Base-by-base conservation (phyloP, 140 eudicot species). In the Stevia rebaudiana region DNA sequence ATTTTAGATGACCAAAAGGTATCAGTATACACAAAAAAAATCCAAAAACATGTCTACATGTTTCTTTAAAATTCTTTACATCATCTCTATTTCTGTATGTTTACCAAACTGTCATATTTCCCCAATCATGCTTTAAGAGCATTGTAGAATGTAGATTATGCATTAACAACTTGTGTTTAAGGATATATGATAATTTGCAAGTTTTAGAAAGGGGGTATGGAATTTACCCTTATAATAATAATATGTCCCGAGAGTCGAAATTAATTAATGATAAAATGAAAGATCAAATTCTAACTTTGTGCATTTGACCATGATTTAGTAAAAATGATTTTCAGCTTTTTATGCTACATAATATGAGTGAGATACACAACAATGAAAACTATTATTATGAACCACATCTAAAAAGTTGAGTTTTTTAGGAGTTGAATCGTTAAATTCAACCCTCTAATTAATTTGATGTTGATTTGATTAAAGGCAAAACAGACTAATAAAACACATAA, bases 391-490 rank as follows among this genome's bases (percentile, higher is more conserved):
- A 43, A 39, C 61, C 24, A 21, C 10, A 17, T 36, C 13, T 10
- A 23, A 22, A 23, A 42, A 24, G 66, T 25, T 28, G 49, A 42
- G 1, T 23, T 57, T 39, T 12, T 42, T 25, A 41, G 36, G 6
- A 42, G 35, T 30, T 41, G 22, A 56, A 42, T 55, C 53, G 42
- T 17, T 13, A 9, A 40, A n/a, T 40, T 15, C 11, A 54, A 58
- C n/a, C 44, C 16, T 46, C 28, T 4, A 46, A 22, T 28, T 0
- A 41, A 55, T 6, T 41, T 12, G 12, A 55, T 42, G 31, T 54
- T 67, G 15, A 15, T 35, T n/a, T 53, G 19, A 24, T 54, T 67
- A 53, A 16, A 15, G 17, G 69, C 46, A 18, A 63, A 44, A 52
- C 60, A 16, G 2, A 15, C 57, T 25, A n/a, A n/a, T 25, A 28